Percentiles rank a stretch among this genome's conserved stretches.
Conservation (phyloP, 768 basidiomycete genomes). For the Suillus plorans region DNA sequence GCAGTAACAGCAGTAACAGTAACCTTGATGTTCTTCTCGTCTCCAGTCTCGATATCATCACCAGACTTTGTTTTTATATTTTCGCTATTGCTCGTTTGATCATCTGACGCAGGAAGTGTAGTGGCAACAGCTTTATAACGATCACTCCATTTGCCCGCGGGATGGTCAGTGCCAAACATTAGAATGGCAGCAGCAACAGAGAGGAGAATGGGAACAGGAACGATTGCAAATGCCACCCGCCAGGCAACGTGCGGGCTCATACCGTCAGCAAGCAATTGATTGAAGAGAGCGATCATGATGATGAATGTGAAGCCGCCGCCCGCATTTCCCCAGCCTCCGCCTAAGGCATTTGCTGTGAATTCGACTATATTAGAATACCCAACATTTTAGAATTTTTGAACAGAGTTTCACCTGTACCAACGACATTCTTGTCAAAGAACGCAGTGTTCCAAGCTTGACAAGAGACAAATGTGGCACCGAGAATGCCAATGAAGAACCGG, state of each 20-base stretch:
- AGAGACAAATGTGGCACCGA: constrained; percentile 61
- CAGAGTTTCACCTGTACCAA: constrained; percentile 31
- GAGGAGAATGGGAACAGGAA: constrained; percentile 56
- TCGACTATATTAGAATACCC: background rate
- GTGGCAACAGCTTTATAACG: constrained; percentile 41
- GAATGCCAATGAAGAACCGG: constrained; percentile 60
- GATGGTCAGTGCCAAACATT: constrained; percentile 52
- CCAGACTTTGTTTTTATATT: constrained; percentile 18
- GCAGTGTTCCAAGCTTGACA: constrained; percentile 61
- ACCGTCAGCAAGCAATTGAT: constrained; percentile 35
- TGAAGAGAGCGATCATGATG: constrained; percentile 55
- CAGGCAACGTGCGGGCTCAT: constrained; percentile 45
- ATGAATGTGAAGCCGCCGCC: constrained; percentile 53
- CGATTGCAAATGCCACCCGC: constrained; percentile 54
- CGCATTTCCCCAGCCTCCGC: constrained; percentile 54
- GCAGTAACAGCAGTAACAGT: constrained; percentile 17
- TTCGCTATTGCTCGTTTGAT: constrained; percentile 15
- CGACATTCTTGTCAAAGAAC: constrained; percentile 55
- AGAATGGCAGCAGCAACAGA: constrained; percentile 39
- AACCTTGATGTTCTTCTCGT: constrained; percentile 28
- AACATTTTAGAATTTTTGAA: background rate
- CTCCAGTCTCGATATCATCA: constrained; percentile 23
- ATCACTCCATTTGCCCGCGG: constrained; percentile 51
- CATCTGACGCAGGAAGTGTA: constrained; percentile 6
- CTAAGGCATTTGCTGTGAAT: constrained; percentile 49